Evolutionary conservation across 2,329 filamentous ascomycete genomes (phyloP), one percentile per base, ranked within the genome.

Genomic region (Fusarium humuli): DNA sequence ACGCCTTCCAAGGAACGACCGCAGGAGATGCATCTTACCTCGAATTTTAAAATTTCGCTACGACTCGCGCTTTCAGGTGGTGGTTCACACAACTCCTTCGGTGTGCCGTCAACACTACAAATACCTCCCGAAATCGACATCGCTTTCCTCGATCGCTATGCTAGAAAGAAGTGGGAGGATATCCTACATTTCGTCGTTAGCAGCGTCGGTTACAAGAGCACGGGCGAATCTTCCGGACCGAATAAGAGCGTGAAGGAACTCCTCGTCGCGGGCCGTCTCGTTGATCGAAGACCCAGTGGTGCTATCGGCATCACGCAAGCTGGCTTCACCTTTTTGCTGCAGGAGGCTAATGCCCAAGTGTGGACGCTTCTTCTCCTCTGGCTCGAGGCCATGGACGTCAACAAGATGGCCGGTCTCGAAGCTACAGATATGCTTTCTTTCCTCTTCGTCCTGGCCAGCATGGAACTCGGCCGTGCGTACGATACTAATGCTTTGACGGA

Each of bases 111-210:
- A 20, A 86, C 84, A 14, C 85, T 90, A 10, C 84, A 88, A 6
- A 84, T 89, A 34, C 86, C 89, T 42, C 83, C 85, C 58, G 86
- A 88, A 50, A 87, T 96, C 50, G 89, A 91, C 63, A 80, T 94
- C 13, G 76, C 87, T 2, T 93, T 92, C 72, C 86, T 99, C 61
- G 96, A 99, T 77, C 87, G 90, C 29, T 97, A 95, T 81, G 94
- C 96, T 7, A 89, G 93, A 57, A 88, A 88, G 74, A 94, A 97
- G 77, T 99, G 96, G 94, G 97, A 99, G 80, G 92, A 94, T 27
- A 97, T 99, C 29, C 81, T 99, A 49, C 96, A 98, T 79, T 99
- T 94, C 77, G 94, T 99, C 78, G 96, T 99, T 22, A 92, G 91
- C 61, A 91, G 89, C 65, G 91, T 92, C 11, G 90, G 88, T 2